Evolutionary conservation across 2,329 filamentous ascomycete species (phyloP).

Genomic region (Elsinoe fawcettii): DNA sequence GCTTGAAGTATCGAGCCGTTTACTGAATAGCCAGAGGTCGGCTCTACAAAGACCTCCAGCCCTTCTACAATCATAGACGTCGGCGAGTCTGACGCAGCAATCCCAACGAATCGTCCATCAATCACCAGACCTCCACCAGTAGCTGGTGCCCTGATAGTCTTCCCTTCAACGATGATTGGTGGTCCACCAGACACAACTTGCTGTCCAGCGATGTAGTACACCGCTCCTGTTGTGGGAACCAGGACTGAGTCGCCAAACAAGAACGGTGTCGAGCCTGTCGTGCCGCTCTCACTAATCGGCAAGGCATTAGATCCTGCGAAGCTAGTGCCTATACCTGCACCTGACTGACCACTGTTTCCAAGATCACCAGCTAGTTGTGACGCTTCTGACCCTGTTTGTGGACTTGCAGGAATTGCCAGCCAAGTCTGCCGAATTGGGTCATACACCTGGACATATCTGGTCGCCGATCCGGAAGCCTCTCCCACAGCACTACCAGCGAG

Average conservation of each 20-base stretch:
- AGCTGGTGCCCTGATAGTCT: constrained; percentile 18
- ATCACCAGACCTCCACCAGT: constrained; percentile 20
- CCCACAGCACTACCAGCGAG: background rate
- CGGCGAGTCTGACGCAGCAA: background rate
- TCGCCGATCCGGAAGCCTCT: background rate
- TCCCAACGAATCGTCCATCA: constrained; percentile 19
- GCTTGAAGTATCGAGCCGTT: constrained; percentile 31
- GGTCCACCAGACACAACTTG: constrained; percentile 24
- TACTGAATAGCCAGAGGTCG: constrained; percentile 29
- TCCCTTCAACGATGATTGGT: constrained; percentile 22
- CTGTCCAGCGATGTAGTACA: constrained; percentile 25
- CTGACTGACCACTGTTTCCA: background rate
- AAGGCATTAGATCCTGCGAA: no score
- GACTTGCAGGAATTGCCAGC: background rate
- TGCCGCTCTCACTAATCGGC: background rate
- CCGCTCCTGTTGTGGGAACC: background rate
- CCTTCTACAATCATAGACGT: constrained; percentile 13
- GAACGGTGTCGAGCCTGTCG: background rate
- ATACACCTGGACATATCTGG: background rate
- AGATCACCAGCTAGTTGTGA: background rate
- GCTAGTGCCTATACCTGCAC: no score
- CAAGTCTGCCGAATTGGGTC: background rate
- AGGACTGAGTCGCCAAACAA: background rate
- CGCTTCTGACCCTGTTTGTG: background rate
- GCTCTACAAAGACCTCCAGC: constrained; percentile 22